Evolutionary conservation across 192 early-diverging fungal species (phyloP).

Genomic region (Paraglomus occultum): DNA sequence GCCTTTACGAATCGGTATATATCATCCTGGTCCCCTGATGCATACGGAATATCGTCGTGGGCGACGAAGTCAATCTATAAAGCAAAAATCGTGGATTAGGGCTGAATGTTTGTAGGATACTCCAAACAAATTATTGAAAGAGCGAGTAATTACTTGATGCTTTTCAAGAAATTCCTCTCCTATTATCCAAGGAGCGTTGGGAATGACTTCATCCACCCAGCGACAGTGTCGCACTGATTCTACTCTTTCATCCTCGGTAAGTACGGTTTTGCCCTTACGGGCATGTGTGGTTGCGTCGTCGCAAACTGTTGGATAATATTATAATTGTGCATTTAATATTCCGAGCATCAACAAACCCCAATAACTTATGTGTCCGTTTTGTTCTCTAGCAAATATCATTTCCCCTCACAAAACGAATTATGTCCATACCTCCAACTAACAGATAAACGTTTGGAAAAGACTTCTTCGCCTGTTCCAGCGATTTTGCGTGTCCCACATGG

Average conservation of each 20-base stretch:
- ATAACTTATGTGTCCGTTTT: neutral
- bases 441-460: conserved; percentile 72
- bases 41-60: conserved; percentile 78
- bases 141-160: conserved; percentile 42
- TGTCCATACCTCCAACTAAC: conserved; percentile 61
- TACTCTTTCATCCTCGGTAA: conserved; percentile 73
- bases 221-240: conserved; percentile 79
- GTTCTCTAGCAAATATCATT: neutral
- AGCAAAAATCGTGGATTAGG: neutral
- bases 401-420: neutral
- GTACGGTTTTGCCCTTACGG: conserved; percentile 80
- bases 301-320: conserved; percentile 47
- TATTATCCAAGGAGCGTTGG: conserved; percentile 74
- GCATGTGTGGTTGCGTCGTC: conserved; percentile 72
- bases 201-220: conserved; percentile 82
- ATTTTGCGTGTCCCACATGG: conserved; percentile 79
- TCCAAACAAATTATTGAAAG: too few species aligned
- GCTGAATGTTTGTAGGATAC: neutral
- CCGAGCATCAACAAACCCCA: neutral
- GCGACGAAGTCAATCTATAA: conserved; percentile 76
- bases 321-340: neutral
- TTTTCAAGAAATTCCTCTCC: conserved; percentile 72
- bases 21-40: conserved; percentile 66
- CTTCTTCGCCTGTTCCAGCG: conserved; percentile 83
- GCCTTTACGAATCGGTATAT: conserved; percentile 81